Percentiles rank a stretch among this genome's conserved stretches.
Evolutionary conservation across 2,329 filamentous ascomycete genomes (phyloP).

Genomic region (Kalmusia sp.): DNA sequence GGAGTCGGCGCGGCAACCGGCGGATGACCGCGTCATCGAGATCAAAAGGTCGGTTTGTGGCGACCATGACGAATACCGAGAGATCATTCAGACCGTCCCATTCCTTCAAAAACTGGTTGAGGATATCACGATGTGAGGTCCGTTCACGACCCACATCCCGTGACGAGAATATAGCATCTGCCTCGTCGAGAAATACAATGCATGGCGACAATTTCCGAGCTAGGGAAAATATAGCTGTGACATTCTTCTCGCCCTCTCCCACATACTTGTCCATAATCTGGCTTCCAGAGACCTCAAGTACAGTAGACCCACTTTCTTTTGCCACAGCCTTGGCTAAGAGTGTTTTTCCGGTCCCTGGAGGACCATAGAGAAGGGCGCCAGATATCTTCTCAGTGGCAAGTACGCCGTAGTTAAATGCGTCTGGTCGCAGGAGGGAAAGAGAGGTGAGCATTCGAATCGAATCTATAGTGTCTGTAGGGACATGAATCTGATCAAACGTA

Average conservation of each 20-base stretch:
- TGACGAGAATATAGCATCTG: constrained; percentile 87
- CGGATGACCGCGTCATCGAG: constrained; percentile 86
- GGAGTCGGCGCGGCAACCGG: constrained; percentile 74
- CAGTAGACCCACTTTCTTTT: constrained; percentile 70
- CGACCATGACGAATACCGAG: constrained; percentile 96
- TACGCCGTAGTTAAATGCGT: constrained; percentile 96
- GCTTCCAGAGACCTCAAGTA: constrained; percentile 85
- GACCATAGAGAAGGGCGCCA: constrained; percentile 86
- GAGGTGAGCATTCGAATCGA: constrained; percentile 89
- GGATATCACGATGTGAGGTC: constrained; percentile 81
- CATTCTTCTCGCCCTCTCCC: constrained; percentile 93
- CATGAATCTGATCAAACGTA: constrained; percentile 87
- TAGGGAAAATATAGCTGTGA: constrained; percentile 87
- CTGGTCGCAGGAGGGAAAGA: constrained; percentile 83
- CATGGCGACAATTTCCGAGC: constrained; percentile 91
- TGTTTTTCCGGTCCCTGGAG: constrained; percentile 75
- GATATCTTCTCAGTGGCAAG: constrained; percentile 90
- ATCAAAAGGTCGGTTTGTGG: constrained; percentile 94
- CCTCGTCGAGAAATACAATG: constrained; percentile 96
- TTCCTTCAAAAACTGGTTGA: constrained; percentile 95
- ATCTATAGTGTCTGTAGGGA: constrained; percentile 80
- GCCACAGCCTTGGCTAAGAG: constrained; percentile 70
- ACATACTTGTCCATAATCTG: constrained; percentile 97
- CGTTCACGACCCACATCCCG: constrained; percentile 71
- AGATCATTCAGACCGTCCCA: constrained; percentile 91